Percentiles rank a stretch among this genome's conserved stretches.
Conservation (phyloP, 2,329 filamentous ascomycete genomes). For the Sordariomycetes sp. region DNA sequence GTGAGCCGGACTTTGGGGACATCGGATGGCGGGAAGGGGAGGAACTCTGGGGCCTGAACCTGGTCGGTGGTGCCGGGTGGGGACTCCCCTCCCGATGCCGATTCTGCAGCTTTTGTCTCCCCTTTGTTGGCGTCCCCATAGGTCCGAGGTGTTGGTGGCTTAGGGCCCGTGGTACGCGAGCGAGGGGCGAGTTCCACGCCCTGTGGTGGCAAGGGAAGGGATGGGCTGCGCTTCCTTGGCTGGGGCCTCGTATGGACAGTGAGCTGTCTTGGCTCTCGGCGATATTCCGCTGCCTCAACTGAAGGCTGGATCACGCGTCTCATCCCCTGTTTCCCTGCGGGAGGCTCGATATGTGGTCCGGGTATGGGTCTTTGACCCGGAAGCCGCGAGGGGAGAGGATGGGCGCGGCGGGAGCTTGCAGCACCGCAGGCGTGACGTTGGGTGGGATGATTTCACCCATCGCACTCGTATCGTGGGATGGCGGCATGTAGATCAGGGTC, state of each 20-base stretch:
- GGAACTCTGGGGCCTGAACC: not conserved
- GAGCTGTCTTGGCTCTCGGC: not conserved
- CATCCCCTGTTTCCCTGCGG: too few relatives aligned
- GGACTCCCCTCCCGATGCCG: not conserved
- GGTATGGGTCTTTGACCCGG: not conserved
- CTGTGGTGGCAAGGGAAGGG: not conserved
- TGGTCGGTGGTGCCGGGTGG: not conserved
- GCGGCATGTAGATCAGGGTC: not conserved
- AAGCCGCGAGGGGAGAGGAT: not conserved
- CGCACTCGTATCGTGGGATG: not conserved
- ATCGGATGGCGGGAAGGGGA: too few relatives aligned
- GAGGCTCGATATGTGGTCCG: not conserved
- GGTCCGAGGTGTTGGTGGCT: not conserved
- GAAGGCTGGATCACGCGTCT: not conserved
- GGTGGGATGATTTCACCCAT: not conserved
- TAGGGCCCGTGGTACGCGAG: not conserved
- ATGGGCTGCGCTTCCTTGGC: not conserved
- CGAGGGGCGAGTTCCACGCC: not conserved
- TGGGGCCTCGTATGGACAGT: not conserved
- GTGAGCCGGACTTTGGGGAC: too few relatives aligned
- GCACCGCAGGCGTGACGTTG: not conserved
- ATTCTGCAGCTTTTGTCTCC: not conserved
- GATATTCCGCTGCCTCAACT: not conserved
- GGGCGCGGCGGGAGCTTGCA: not conserved
- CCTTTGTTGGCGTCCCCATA: not conserved